Percentiles rank a stretch among this genome's conserved stretches.
Evolutionary conservation across 108 stramenopile species (phyloP).

Genomic region (Nitzschia sp.): DNA sequence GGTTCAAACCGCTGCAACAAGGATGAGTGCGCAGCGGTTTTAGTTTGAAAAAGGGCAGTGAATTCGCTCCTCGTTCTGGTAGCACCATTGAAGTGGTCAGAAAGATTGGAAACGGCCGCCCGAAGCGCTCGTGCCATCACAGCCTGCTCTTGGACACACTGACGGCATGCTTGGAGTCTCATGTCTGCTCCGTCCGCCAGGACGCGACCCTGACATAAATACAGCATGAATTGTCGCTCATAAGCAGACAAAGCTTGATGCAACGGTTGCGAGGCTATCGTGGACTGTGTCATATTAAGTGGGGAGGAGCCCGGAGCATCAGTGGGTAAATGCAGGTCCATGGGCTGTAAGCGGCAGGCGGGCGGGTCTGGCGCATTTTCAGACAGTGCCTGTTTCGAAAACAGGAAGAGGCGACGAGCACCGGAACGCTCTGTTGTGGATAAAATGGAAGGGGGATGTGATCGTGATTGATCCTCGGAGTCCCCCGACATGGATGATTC

Average conservation of each 20-base stretch:
- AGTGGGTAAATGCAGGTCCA: slow-evolving; percentile 48
- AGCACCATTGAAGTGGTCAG: slow-evolving; percentile 76
- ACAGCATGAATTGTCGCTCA: slow-evolving; percentile 76
- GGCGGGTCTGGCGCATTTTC: slow-evolving; percentile 73
- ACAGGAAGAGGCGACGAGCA: slow-evolving; percentile 74
- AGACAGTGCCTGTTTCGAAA: slow-evolving; percentile 79
- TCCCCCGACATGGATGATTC: slow-evolving; percentile 8
- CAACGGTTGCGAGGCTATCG: slow-evolving; percentile 62
- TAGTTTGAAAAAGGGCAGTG: slow-evolving; percentile 50
- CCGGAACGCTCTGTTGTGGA: slow-evolving; percentile 74
- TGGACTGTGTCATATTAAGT: slow-evolving; percentile 51
- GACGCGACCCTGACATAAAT: slow-evolving; percentile 67
- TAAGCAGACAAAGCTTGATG: slow-evolving; percentile 77
- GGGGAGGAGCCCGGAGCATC: slow-evolving; percentile 64
- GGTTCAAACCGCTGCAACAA: slow-evolving; percentile 69
- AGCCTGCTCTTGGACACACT: slow-evolving; percentile 79
- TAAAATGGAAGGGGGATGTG: slow-evolving; percentile 35
- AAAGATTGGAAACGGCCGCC: slow-evolving; percentile 84
- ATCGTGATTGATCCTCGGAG: slow-evolving; percentile 14
- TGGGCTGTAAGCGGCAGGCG: slow-evolving; percentile 57
- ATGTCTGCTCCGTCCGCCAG: slow-evolving; percentile 81
- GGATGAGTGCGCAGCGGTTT: slow-evolving; percentile 44
- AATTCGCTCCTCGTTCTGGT: slow-evolving; percentile 69
- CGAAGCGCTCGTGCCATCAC: slow-evolving; percentile 77
- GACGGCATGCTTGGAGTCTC: slow-evolving; percentile 60